A percentile compares a stretch with the other conserved stretches of the same genome.
These are phyloP conservation scores for Fomitopsis serialis DNA, from an alignment of 768 basidiomycete species.

Conservation along the genomic window DNA sequence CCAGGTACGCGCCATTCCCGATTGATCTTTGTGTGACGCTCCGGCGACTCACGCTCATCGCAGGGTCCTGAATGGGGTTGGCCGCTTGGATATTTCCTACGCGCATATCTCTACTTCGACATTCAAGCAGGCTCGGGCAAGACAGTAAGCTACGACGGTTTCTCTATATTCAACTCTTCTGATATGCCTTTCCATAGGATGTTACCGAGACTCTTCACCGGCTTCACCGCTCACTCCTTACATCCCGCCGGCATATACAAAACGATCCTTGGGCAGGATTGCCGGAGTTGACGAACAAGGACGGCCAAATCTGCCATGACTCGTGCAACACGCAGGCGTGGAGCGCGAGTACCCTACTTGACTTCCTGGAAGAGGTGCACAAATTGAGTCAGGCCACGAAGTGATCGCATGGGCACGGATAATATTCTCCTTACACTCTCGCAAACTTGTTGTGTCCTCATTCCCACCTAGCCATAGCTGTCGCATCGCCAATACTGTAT, in stretches of 20 bases:
- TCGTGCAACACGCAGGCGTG: slow-evolving; percentile 95
- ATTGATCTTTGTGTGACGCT: neutral
- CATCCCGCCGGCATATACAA: slow-evolving; percentile 67
- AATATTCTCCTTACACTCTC: no score
- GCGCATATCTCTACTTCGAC: slow-evolving; percentile 90
- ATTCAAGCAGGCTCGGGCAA: slow-evolving; percentile 59
- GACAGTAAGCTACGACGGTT: slow-evolving; percentile 40
- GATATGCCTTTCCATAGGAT: slow-evolving; percentile 40
- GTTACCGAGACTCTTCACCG: slow-evolving; percentile 68
- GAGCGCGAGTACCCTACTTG: slow-evolving; percentile 89
- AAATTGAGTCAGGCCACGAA: slow-evolving; percentile 19
- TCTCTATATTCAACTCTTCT: neutral
- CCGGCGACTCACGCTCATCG: slow-evolving; percentile 11
- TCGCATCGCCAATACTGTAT: no score
- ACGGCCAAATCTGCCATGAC: slow-evolving; percentile 79
- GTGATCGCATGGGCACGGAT: neutral
- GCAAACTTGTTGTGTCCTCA: no score
- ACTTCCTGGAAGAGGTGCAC: slow-evolving; percentile 79
- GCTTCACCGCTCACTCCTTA: slow-evolving; percentile 68
- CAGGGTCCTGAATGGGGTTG: slow-evolving; percentile 94
- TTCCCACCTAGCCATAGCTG: no score
- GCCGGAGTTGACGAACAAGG: slow-evolving; percentile 86
- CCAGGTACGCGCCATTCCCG: slow-evolving; percentile 46
- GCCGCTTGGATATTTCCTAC: slow-evolving; percentile 93
- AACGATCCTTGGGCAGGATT: slow-evolving; percentile 89